phyloP scores from a whole-genome alignment of 1,284 basidiomycete species.

The Melampsora americana region DNA sequence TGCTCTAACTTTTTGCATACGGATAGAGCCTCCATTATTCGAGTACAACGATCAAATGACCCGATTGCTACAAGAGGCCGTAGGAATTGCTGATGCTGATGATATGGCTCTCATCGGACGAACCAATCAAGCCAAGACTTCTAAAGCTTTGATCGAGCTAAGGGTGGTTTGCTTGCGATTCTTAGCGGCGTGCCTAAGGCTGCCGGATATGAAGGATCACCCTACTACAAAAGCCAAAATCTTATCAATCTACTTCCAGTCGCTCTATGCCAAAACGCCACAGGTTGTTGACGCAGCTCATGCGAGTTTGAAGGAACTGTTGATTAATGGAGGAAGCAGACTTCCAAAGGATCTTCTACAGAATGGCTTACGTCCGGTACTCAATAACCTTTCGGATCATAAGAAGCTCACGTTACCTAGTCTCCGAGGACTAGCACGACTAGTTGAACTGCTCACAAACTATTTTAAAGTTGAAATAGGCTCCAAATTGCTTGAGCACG shows the following conservation, averaged over 20 bases:
- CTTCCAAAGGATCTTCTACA: conserved; percentile 94
- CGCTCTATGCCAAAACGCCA: conserved; percentile 85
- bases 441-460: conserved; percentile 90
- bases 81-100: conserved; percentile 93
- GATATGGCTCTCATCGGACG: conserved; percentile 73
- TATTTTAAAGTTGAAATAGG: conserved; percentile 99
- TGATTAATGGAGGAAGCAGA: conserved; percentile 69
- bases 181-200: conserved; percentile 87
- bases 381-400: conserved; percentile 97
- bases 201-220: conserved; percentile 69
- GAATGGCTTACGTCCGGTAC: conserved; percentile 86
- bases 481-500: conserved; percentile 93
- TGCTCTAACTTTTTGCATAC: conserved; percentile 80
- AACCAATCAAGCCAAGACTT: conserved; percentile 71
- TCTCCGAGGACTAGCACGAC: conserved; percentile 88
- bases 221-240: conserved; percentile 56
- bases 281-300: conserved; percentile 96
- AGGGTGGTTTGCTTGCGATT: conserved; percentile 93
- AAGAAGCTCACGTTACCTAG: conserved; percentile 91
- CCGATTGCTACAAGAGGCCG: conserved; percentile 85
- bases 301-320: conserved; percentile 82
- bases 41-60: conserved; percentile 79
- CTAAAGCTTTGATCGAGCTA: conserved; percentile 79
- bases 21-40: conserved; percentile 55
- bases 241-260: conserved; percentile 96